Conservation (phyloP, 257 asterid species). For the Lavandula angustifolia region DNA sequence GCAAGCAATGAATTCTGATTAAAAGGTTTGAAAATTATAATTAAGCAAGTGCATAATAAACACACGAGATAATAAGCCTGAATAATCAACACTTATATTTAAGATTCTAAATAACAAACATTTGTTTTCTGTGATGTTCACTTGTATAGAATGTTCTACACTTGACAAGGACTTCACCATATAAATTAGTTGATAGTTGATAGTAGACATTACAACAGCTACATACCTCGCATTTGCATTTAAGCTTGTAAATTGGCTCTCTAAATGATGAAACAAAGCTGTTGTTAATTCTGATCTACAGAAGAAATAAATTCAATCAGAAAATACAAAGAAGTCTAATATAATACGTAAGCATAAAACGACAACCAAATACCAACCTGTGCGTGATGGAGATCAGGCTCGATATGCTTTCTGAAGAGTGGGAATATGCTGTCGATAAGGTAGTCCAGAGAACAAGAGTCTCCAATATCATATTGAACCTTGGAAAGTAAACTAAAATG, state of each 20-base stretch:
- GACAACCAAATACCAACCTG: slow-evolving; percentile 59
- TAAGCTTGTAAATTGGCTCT: slow-evolving; percentile 99
- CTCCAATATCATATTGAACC: slow-evolving; percentile 98
- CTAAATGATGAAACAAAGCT: slow-evolving; percentile 97
- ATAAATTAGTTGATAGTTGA: slow-evolving; percentile 6
- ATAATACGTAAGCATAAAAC: slow-evolving; percentile 26
- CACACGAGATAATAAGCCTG: neutral
- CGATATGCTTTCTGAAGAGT: slow-evolving; percentile 90
- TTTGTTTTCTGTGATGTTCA: slow-evolving; percentile 8
- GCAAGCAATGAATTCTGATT: slow-evolving; percentile 21
- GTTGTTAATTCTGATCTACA: slow-evolving; percentile 98
- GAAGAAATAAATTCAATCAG: slow-evolving; percentile 44
- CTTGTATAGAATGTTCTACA: slow-evolving; percentile 2
- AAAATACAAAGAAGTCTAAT: slow-evolving; percentile 30
- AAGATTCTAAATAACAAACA: slow-evolving; percentile 2
- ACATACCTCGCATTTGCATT: slow-evolving; percentile 90
- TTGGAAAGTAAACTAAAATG: slow-evolving; percentile 99
- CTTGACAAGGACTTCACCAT: slow-evolving; percentile 16
- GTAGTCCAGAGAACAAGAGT: slow-evolving; percentile 92
- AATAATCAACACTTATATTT: neutral
- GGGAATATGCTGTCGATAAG: slow-evolving; percentile 99
- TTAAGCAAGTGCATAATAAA: slow-evolving; percentile 11
- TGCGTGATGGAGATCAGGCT: slow-evolving; percentile 99
- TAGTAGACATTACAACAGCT: neutral
- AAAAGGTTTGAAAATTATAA: slow-evolving; percentile 18